Evolutionary conservation across 129 eudicot genomes (phyloP).

Genomic region (Escallonia herrerae): DNA sequence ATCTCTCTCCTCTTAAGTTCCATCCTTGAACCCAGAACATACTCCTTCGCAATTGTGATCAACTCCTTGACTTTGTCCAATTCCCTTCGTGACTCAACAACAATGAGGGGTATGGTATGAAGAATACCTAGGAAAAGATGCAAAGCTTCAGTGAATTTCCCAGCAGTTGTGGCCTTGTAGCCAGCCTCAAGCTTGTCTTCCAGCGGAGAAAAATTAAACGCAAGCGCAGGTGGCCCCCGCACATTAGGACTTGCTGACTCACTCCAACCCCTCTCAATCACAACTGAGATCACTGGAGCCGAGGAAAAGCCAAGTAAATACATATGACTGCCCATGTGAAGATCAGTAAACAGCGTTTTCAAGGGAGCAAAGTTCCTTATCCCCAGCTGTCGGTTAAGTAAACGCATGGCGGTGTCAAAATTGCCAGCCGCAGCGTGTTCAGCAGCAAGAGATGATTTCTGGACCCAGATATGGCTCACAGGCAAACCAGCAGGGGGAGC

Average conservation of each 20-base stretch:
- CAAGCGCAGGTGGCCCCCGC: constrained; percentile 19
- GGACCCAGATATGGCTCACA: constrained; percentile 51
- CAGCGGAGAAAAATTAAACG: constrained; percentile 15
- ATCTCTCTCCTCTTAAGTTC: constrained; percentile 21
- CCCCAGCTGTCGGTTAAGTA: constrained; percentile 42
- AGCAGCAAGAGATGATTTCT: constrained; percentile 45
- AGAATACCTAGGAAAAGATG: constrained; percentile 21
- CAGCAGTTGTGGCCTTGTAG: constrained; percentile 22
- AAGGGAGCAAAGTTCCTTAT: constrained; percentile 23
- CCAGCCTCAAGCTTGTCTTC: constrained; percentile 21
- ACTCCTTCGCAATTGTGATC: constrained; percentile 13
- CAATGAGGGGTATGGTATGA: constrained; percentile 18
- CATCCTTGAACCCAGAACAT: constrained; percentile 14
- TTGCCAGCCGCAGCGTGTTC: constrained; percentile 54
- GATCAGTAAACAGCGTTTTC: constrained; percentile 14
- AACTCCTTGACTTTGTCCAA: constrained; percentile 20
- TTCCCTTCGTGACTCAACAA: constrained; percentile 18
- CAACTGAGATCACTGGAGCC: constrained; percentile 12
- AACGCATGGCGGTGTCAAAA: constrained; percentile 54
- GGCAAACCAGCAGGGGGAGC: constrained; percentile 43
- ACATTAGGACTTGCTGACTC: constrained; percentile 21
- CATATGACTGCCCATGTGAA: constrained; percentile 18
- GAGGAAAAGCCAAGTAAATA: constrained; percentile 15
- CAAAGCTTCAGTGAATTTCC: constrained; percentile 16
- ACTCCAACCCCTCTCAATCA: constrained; percentile 18